Evolutionary conservation across 1,139 yeast species (phyloP), one percentile per base, ranked within the genome.

Genomic region (Saccharomyces pastorianus): DNA sequence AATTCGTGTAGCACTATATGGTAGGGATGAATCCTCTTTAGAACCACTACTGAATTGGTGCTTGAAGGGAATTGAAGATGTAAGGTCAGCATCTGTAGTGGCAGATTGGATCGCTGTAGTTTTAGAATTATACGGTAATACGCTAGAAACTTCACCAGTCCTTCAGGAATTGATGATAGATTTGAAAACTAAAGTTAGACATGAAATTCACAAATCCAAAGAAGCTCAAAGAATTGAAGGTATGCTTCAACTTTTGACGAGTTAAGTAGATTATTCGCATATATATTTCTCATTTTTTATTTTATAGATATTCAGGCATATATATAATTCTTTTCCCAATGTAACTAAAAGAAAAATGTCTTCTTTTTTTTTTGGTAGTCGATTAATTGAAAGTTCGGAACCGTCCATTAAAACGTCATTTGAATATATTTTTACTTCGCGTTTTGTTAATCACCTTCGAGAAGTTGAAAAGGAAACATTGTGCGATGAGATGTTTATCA

Each of bases 161-260:
- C 75, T 93, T 60, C 91, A 86, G 61, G 95, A 86, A 61, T 76
- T 87, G 55, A 73, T 89, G 54, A 72, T 76, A 50, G 79, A 79
- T 55, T 73, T 93, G 59, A 76, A 78, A 64, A 79, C 78, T 64
- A 82, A 81, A 64, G 78, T 91, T 47, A 79, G 79, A 56, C 68
- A 73, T 41, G 97, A 91, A 71, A 82, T 90, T 46, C 78, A 76
- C 56, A 84, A 85, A 65, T 88, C 96, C 49, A 82, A 83, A 66
- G 96, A 91, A 68, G 96, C 98, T 7, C 86, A 85, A 69, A 86
- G 83, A 67, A 83, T 93, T 51, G 89, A 87, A 64, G 99, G 99
- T 57, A 93, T 93, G 98, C 76, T 93, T 64, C 95, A 89, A 70
- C 72, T 93, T 61, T 76, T 91, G 63, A 82, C 78, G n/a, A 69